Evolutionary conservation across 345 rosid species (phyloP), one percentile per base, ranked within the genome.

Genomic region (thale cress (Arabidopsis thaliana)): DNA sequence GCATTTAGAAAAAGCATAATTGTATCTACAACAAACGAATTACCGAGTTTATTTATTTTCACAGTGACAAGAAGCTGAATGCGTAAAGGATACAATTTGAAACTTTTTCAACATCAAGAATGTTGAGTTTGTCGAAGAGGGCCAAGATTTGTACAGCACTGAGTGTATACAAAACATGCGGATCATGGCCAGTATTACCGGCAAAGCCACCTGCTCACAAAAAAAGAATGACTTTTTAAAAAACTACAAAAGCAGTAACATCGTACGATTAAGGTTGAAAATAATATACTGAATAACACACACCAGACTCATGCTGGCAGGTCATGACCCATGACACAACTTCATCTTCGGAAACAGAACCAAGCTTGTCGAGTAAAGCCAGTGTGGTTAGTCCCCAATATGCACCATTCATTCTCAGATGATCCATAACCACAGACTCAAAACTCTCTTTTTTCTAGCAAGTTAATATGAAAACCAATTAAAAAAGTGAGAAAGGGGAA

Each of bases 351-450:
- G 88, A 78, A 55, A 87, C 80, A n/a, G 74, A 42, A 13, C 74
- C 81, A n/a, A 91, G 89, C 84, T 90, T 91, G 37, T 87, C 95
- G 42, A 90, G 80, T 74, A 94, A 81, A 64, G 85, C 93, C 14
- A 94, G 80, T 55, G 97, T 79, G 36, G 87, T 82, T 69, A 94
- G 79, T 73, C 97, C 98, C 97, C 98, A 94, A 57, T 91, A 90
- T 1, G 86, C 97, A 62, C 97, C 97, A 69, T 84, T 91, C 88
- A 91, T 70, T 84, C 93, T 83, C 38, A 94, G 83, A 84, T 90
- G 93, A 55, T 91, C 98, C 98, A 88, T 87, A 66, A 94, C 88
- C 44, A 88, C 93, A 40, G 93, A 88, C 81, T 88, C 89, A 77
- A 91, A 86, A 79, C 87, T 87, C 57, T 90, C 97, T 53, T 87